Evolutionary conservation across 2,329 filamentous ascomycete species (phyloP), one percentile per base, ranked within the genome.

Genomic region (Raffaelea ambrosiae): DNA sequence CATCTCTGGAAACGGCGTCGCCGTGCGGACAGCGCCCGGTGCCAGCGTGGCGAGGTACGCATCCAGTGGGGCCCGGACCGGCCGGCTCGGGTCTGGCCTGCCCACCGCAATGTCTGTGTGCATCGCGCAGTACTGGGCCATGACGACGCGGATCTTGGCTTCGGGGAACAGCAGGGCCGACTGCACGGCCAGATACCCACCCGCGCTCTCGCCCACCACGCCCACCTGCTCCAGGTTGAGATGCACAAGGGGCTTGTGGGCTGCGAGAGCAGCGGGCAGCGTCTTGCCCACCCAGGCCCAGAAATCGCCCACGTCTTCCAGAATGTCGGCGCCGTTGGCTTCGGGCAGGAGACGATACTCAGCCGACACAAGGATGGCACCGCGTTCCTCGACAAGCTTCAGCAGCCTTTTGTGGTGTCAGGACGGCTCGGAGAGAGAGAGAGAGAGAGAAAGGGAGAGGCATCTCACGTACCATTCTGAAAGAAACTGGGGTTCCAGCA

Each of bases 261-360:
- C 2, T 20, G 5, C 10, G 13, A 53, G 8, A 3, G 43, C 20
- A 2, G 39, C 22, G n/a, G 52, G 41, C 11, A 54, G 39, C 40
- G 38, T 26, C 16, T 40, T 40, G 49, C 51, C 51, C 11, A 72
- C 53, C 73, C 73, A 77, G 5, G 50, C 51, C 69, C 69, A 77
- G 55, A 74, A 71, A 51, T 72, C 68, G 9, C 58, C 46, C 1
- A 76, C 50, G 54, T 77, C 74, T 5, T 65, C 55, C 21, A 74
- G 61, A 48, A 75, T 70, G 16, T 76, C 68, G 3, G 59, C 43
- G 31, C 70, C 69, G 19, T 48, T 69, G 46, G 67, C 61, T 49
- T 76, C 72, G 20, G 74, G 73, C n/a, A 73, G 51, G 3, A 77
- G 66, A 9, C 73, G 72, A 59, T 78, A 73, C 56, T 74, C 69